Base-by-base conservation (phyloP, 179 eudicot genomes). In the Silene noctiflora region DNA sequence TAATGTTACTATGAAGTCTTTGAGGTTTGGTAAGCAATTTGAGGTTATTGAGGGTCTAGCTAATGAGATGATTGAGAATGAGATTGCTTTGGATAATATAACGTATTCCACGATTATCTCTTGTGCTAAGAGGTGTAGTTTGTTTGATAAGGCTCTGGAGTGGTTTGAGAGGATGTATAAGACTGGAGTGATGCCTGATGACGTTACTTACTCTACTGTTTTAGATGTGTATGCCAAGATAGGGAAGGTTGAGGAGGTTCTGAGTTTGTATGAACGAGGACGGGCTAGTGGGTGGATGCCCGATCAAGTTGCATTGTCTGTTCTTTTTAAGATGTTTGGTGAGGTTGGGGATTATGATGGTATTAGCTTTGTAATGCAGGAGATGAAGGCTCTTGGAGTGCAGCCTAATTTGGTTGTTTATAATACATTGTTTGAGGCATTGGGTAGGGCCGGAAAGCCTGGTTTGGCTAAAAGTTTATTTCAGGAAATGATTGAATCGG, bases 91-190 rank as follows among this genome's bases (percentile, higher is more conserved):
- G 6, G 99, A 96, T 81, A 96, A 96, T 64, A 93, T 96, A 67
- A 93, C 98, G 14, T 96, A 96, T 75, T 96, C 98, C 4, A 96
- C 99, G 22, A 93, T 96, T 17, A 96, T 96, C 64, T 85, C 94
- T 58, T 90, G 97, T 84, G 99, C 99, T 44, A 96, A 96, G 79
- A 87, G 89, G 83, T 90, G 91, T 66, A 80, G 67, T 65, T 79
- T 83, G 53, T 93, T 88, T 81, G 92, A 96, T 55, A 91, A 96
- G 84, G 99, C 98, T 9, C 87, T 93, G 76, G 97, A 90, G 69
- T 96, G 99, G 99, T 96, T 96, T 83, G 99, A 96, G 89, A 88
- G 90, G 86, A 96, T 96, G 97, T 93, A 96, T 74, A 91, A 89
- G 75, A 90, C 97, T 20, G 97, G 97, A 1, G 75, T 96, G 72